Percentiles rank a stretch among this genome's conserved stretches.
phyloP scores from a whole-genome alignment of 192 early-diverging fungal genomes.

The Rhizoclosmatium globosum region DNA sequence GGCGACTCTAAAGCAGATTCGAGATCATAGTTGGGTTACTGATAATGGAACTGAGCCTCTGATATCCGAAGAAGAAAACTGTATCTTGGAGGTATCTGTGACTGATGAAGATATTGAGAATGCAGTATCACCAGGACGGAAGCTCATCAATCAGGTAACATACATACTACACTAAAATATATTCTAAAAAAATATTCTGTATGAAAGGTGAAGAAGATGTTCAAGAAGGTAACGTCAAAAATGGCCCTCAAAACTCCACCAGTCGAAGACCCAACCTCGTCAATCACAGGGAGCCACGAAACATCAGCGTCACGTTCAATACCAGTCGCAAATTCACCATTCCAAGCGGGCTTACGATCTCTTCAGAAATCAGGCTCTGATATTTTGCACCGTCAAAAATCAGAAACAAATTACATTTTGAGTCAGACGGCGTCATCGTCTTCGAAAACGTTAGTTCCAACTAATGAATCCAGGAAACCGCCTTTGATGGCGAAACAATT shows the following conservation, averaged over 20 bases:
- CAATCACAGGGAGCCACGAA: not conserved
- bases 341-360: no score
- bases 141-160: not conserved
- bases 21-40: slow-evolving; percentile 54
- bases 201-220: slow-evolving; percentile 13
- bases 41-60: slow-evolving; percentile 47
- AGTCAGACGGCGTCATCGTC: not conserved
- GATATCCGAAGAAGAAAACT: slow-evolving; percentile 57
- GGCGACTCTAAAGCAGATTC: slow-evolving; percentile 48
- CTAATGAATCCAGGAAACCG: no score
- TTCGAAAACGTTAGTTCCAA: not conserved
- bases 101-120: slow-evolving; percentile 61
- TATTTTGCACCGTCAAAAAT: not conserved
- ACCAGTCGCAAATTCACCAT: no score
- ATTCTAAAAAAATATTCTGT: not conserved
- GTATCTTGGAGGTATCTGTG: slow-evolving; percentile 49
- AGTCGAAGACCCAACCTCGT: not conserved
- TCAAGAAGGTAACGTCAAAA: not conserved
- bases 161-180: not conserved
- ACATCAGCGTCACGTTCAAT: no score
- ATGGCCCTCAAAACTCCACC: not conserved
- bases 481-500: not conserved
- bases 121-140: slow-evolving; percentile 49
- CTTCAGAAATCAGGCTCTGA: not conserved
- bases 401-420: not conserved